Evolutionary conservation across 1,284 basidiomycete genomes (phyloP).

Genomic region (Ceratobasidium sp.): DNA sequence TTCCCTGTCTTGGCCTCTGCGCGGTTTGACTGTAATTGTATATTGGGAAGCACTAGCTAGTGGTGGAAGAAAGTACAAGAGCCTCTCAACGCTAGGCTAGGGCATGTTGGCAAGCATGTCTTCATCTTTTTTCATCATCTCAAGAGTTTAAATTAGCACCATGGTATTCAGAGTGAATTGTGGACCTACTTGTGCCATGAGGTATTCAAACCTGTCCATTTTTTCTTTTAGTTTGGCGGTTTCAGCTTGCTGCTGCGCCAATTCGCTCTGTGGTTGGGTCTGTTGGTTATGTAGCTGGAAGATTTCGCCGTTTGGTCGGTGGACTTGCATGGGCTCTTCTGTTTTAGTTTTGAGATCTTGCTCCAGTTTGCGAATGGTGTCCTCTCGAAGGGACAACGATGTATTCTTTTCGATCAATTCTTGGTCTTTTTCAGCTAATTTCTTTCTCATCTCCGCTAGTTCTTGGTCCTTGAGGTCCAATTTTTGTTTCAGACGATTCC

Average conservation of each 20-base stretch:
- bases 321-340: not conserved
- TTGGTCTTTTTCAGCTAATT: not conserved
- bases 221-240: conserved; percentile 21
- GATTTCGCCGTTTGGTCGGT: not conserved
- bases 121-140: too few relatives aligned
- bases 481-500: not conserved
- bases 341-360: conserved; percentile 1
- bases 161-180: too few relatives aligned
- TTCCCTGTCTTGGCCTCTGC: too few relatives aligned
- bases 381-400: not conserved
- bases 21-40: too few relatives aligned
- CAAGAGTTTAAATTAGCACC: too few relatives aligned
- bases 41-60: too few relatives aligned
- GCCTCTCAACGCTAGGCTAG: too few relatives aligned
- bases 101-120: too few relatives aligned
- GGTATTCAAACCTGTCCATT: conserved; percentile 40
- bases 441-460: not conserved
- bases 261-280: not conserved
- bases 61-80: too few relatives aligned
- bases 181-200: conserved; percentile 12
- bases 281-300: not conserved
- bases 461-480: conserved; percentile 7
- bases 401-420: not conserved
- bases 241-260: conserved; percentile 23
- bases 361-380: conserved; percentile 10